Percentiles rank a stretch among this genome's conserved stretches.
Conservation (phyloP, 805 yeast species). For the Saturnispora gosingensis region DNA sequence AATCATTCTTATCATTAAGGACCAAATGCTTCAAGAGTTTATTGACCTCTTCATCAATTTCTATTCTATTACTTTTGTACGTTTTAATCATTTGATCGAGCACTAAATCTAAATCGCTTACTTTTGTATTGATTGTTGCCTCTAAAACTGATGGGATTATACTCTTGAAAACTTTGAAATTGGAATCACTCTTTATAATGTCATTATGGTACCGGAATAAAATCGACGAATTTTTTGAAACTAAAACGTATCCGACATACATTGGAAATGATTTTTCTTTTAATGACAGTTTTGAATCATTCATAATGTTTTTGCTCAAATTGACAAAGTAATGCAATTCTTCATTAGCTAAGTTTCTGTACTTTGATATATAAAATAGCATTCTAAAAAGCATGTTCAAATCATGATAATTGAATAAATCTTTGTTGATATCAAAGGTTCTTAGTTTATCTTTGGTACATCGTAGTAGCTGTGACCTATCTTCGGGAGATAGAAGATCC, state of each 20-base stretch:
- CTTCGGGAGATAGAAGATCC: slow-evolving; percentile 1
- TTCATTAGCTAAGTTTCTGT: background rate
- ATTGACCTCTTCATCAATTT: slow-evolving; percentile 6
- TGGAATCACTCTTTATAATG: slow-evolving; percentile 4
- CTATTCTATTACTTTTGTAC: background rate
- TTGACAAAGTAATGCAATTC: slow-evolving; percentile 7
- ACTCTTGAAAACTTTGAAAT: slow-evolving; percentile 8
- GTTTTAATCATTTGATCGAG: slow-evolving; percentile 5
- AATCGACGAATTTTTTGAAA: slow-evolving; percentile 9
- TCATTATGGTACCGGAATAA: slow-evolving; percentile 10
- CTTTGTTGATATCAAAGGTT: background rate
- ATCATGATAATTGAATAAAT: background rate
- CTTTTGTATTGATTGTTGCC: slow-evolving; percentile 6
- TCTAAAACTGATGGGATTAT: slow-evolving; percentile 3
- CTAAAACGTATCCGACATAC: slow-evolving; percentile 7
- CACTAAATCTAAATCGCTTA: slow-evolving; percentile 9
- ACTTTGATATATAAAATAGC: slow-evolving; percentile 7
- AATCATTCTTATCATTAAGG: slow-evolving; percentile 2
- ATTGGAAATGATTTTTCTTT: slow-evolving; percentile 6
- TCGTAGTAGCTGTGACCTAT: background rate
- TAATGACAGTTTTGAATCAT: background rate
- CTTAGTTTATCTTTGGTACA: background rate
- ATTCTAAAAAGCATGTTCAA: slow-evolving; percentile 5
- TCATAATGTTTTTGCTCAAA: slow-evolving; percentile 6
- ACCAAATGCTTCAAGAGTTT: slow-evolving; percentile 8